These are phyloP conservation scores for Quercus robur DNA, from an alignment of 306 rosid genomes.

Conservation along the genomic window DNA sequence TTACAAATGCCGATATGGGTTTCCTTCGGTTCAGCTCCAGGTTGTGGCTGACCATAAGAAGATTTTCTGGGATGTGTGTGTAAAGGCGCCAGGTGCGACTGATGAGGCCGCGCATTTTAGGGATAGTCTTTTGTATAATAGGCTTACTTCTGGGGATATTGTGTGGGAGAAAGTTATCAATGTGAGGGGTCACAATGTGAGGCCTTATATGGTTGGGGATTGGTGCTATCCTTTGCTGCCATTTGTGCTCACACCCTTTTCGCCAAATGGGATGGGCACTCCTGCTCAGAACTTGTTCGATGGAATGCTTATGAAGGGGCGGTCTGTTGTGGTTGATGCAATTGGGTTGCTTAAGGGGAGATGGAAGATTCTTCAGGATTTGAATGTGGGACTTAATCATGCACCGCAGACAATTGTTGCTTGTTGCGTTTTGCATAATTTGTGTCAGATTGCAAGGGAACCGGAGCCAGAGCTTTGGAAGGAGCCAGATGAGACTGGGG, in stretches of 20 bases:
- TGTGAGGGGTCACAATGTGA: slow-evolving; percentile 59
- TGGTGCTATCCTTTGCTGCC: slow-evolving; percentile 84
- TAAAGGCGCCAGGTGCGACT: slow-evolving; percentile 74
- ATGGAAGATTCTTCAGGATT: slow-evolving; percentile 86
- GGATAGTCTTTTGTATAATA: slow-evolving; percentile 61
- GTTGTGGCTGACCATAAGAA: slow-evolving; percentile 84
- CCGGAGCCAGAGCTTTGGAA: slow-evolving; percentile 88
- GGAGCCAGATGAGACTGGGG: slow-evolving; percentile 80
- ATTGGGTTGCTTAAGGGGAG: slow-evolving; percentile 86
- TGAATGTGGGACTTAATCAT: slow-evolving; percentile 78
- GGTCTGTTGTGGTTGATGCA: slow-evolving; percentile 81
- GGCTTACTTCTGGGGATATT: slow-evolving; percentile 64
- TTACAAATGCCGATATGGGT: slow-evolving; percentile 62
- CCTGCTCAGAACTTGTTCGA: slow-evolving; percentile 86
- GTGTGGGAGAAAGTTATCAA: slow-evolving; percentile 72
- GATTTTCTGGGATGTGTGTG: slow-evolving; percentile 95
- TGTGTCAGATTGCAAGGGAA: slow-evolving; percentile 93
- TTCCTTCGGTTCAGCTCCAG: slow-evolving; percentile 70
- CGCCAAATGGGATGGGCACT: slow-evolving; percentile 61
- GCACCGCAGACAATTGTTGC: slow-evolving; percentile 90
- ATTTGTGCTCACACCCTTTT: slow-evolving; percentile 69
- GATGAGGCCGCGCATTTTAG: slow-evolving; percentile 79
- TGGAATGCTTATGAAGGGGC: slow-evolving; percentile 94
- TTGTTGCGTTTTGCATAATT: slow-evolving; percentile 86
- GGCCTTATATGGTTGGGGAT: slow-evolving; percentile 90